Base-by-base conservation (phyloP, 805 yeast species). In the Trichomonascus vanleenenianus region DNA sequence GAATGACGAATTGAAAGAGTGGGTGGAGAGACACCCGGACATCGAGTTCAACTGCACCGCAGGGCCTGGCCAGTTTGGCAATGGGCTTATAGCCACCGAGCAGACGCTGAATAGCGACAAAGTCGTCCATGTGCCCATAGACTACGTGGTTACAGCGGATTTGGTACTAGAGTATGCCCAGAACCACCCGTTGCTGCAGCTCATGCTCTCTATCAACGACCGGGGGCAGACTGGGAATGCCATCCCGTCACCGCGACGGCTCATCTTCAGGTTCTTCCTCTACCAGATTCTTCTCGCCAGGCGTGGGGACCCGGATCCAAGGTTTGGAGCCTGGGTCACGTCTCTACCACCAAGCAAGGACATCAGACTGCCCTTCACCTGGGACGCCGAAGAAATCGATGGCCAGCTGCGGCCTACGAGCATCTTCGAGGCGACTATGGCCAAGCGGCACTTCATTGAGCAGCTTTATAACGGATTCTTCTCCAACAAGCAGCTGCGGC, bases 321-420 rank as follows among this genome's bases (percentile, higher is more conserved):
- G 30, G 34, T 48, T 43, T 15, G 55, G 45, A 25, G 30, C 41
- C 2, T 62, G 62, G 52, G 39, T 61, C 14, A 47, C 45, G 30
- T 25, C 47, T n/a, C 49, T 63, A 22, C 67, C 67, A 1, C 50
- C 53, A 3, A 36, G 50, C 11, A 20, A 40, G n/a, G 56, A 55
- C 14, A 54, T 62, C 35, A 51, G 55, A 43, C 53, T 59, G 41
- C 67, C 67, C 9, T 59, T 53, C 48, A 44, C 52, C 1, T 59
- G 61, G 59, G 43, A 51, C 19, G 52, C 49, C 14, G 56, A 50
- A 20, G 59, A 56, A 14, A 50, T 60, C 40, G 55, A 54, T 14
- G 42, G 39, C 9, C 19, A 30, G 11, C 46, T 59, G 15, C 39
- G 46, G 32, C 50, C 49, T n/a, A 52, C 64, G 3, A 54, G 60